Conservation (phyloP, 1,284 basidiomycete genomes). For the Irpex rosettiformis region DNA sequence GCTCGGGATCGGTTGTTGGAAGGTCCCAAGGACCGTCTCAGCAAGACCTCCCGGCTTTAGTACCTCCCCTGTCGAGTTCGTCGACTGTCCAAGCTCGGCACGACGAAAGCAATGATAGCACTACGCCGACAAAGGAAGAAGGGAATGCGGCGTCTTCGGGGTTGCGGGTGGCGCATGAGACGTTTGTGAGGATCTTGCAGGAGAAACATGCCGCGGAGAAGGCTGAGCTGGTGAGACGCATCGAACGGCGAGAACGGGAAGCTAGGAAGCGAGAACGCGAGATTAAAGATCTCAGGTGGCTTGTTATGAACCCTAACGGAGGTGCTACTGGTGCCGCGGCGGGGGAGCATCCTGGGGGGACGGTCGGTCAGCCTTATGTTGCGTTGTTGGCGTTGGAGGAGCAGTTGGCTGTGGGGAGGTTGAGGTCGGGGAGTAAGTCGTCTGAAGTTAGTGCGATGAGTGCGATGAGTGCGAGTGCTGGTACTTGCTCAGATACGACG, state of each 20-base stretch:
- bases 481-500: neutral
- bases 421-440: constrained; percentile 17
- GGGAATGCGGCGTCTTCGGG: neutral
- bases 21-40: too few species aligned
- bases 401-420: constrained; percentile 9
- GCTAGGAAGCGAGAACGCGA: constrained; percentile 40
- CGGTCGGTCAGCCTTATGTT: constrained; percentile 17
- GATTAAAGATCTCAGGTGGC: constrained; percentile 46
- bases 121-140: constrained; percentile 10
- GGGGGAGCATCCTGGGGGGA: constrained; percentile 22
- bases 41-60: neutral
- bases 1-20: neutral
- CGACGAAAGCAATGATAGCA: neutral
- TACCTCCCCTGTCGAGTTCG: neutral
- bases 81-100: neutral
- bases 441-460: constrained; percentile 13
- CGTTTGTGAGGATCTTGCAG: constrained; percentile 37
- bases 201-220: constrained; percentile 43
- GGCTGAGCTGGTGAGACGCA: constrained; percentile 32
- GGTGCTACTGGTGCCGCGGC: constrained; percentile 10
- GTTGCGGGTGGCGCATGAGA: constrained; percentile 12
- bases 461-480: too few species aligned
- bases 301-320: constrained; percentile 34
- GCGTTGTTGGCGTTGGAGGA: constrained; percentile 7
- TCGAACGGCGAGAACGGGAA: constrained; percentile 41